Conservation (phyloP, 2,329 filamentous ascomycete genomes). For the Colletotrichum acutatum region DNA sequence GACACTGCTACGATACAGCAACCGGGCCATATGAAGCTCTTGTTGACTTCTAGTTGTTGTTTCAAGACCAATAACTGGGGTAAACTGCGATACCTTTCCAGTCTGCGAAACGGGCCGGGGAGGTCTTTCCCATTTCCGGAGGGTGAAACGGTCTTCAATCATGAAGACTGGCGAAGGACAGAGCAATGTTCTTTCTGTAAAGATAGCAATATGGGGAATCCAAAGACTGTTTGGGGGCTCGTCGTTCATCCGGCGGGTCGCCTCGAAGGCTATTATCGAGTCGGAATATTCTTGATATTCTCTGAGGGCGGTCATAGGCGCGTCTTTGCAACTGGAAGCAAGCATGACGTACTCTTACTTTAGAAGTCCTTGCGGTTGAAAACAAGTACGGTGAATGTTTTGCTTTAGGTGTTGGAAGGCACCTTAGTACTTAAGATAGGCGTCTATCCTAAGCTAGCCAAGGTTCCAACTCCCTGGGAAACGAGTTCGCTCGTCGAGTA, state of each 20-base stretch:
- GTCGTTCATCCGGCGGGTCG: not conserved
- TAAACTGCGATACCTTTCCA: not conserved
- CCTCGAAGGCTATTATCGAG: not conserved
- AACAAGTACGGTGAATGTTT: too few species aligned
- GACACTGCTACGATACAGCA: not conserved
- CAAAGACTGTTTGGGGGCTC: not conserved
- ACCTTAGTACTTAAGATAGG: too few species aligned
- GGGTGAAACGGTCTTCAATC: not conserved
- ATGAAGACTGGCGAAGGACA: not conserved
- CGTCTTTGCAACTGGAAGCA: not conserved
- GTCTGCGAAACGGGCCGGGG: not conserved
- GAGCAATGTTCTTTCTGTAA: not conserved
- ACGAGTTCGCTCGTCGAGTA: too few species aligned
- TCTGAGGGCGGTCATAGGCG: not conserved
- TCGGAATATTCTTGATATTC: not conserved
- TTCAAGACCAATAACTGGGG: not conserved
- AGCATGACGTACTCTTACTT: not conserved
- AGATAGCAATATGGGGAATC: not conserved
- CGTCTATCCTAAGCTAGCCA: too few species aligned
- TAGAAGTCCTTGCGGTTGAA: not conserved
- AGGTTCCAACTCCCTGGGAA: too few species aligned
- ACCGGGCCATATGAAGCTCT: not conserved
- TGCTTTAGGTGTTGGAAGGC: too few species aligned
- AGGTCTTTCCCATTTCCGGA: not conserved
- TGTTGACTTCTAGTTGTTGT: not conserved